A percentile compares a stretch with the other conserved stretches of the same genome.
Evolutionary conservation across 2,329 filamentous ascomycete genomes (phyloP).

Genomic region (Orbilia quercus): DNA sequence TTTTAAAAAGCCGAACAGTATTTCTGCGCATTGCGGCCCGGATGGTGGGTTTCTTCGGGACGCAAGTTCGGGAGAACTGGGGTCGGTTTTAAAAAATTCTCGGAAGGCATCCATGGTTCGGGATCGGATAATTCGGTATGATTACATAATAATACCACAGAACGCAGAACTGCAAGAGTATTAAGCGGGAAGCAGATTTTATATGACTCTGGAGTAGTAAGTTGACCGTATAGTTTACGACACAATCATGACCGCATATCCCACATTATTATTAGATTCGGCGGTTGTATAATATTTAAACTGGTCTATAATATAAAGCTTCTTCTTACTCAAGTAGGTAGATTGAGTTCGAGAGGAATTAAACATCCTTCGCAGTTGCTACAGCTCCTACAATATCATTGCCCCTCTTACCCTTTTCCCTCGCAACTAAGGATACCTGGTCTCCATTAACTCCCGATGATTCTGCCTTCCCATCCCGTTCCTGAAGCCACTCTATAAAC

Average conservation of each 20-base stretch:
- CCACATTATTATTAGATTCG: too few species aligned
- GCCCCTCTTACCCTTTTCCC: background rate
- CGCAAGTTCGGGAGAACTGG: slow-evolving; percentile 24
- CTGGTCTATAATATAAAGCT: too few species aligned
- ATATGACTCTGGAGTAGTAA: too few species aligned
- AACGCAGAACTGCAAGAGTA: background rate
- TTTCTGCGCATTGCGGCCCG: background rate
- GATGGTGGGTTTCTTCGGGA: slow-evolving; percentile 14
- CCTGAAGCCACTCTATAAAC: slow-evolving; percentile 16
- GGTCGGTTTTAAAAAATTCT: background rate
- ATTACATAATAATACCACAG: background rate
- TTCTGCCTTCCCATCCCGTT: background rate
- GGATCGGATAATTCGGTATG: slow-evolving; percentile 22
- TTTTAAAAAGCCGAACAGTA: background rate
- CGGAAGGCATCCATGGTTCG: background rate
- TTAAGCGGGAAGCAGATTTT: too few species aligned
- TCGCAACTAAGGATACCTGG: background rate
- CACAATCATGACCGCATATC: too few species aligned
- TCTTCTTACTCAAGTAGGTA: too few species aligned
- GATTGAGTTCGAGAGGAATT: too few species aligned
- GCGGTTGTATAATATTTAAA: too few species aligned
- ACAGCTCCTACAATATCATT: slow-evolving; percentile 4
- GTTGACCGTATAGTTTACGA: too few species aligned
- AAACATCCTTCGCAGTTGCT: background rate
- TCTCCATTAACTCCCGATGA: background rate